Conservation (phyloP, 2,329 filamentous ascomycete genomes). For the Ambrosiella xylebori region DNA sequence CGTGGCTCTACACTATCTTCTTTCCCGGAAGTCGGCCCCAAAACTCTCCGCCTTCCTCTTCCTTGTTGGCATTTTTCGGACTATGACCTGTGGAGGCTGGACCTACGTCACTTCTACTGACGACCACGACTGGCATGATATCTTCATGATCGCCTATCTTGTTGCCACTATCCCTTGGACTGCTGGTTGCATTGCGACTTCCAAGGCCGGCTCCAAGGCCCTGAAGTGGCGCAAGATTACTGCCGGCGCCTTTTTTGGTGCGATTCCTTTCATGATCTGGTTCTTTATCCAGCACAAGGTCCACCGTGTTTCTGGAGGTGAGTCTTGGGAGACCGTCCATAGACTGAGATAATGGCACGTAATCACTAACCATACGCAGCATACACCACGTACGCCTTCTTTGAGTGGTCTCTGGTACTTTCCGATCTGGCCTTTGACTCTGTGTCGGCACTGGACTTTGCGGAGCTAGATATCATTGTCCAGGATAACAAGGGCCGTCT, state of each 20-base stretch:
- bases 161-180: conserved; percentile 94
- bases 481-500: conserved; percentile 69
- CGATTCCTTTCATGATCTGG: conserved; percentile 77
- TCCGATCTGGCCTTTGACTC: conserved; percentile 95
- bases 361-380: conserved; percentile 34
- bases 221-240: conserved; percentile 81
- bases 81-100: conserved; percentile 90
- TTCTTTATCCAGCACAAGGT: conserved; percentile 99
- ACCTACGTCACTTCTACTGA: conserved; percentile 97
- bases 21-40: conserved; percentile 61
- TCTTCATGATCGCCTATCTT: conserved; percentile 98
- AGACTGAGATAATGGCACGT: conserved; percentile 9
- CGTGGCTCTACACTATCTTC: conserved; percentile 78
- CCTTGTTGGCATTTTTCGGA: conserved; percentile 66
- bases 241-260: conserved; percentile 72
- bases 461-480: conserved; percentile 70
- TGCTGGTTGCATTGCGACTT: conserved; percentile 70
- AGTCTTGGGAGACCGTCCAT: conserved; percentile 19
- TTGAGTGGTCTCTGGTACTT: conserved; percentile 89
- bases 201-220: conserved; percentile 65
- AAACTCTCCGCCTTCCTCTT: conserved; percentile 68
- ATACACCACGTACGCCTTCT: conserved; percentile 94
- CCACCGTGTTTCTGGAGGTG: conserved; percentile 82
- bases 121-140: conserved; percentile 96
- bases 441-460: conserved; percentile 82